Evolutionary conservation across 495 filamentous ascomycete species (phyloP).

Genomic region (Podospora conica): DNA sequence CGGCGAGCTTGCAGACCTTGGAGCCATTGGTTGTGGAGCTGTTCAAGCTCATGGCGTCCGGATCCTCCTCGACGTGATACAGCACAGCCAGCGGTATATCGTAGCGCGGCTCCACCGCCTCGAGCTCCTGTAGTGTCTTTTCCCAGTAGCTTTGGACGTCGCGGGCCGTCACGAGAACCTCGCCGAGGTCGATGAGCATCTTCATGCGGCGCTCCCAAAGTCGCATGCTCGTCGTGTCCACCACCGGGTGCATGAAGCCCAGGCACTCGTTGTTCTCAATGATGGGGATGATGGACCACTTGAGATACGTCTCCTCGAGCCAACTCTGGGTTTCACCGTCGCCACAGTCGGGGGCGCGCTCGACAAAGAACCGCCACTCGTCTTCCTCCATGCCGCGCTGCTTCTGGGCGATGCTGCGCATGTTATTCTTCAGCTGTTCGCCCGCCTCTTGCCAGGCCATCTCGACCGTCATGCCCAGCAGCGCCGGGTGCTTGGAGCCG

Average conservation of each 20-base stretch:
- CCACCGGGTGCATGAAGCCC: conserved; percentile 31
- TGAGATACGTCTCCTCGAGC: conserved; percentile 58
- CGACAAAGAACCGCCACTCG: conserved; percentile 39
- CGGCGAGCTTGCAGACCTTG: conserved; percentile 48
- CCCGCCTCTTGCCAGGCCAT: conserved; percentile 32
- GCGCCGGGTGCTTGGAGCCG: conserved; percentile 30
- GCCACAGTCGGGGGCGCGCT: conserved; percentile 31
- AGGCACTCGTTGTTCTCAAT: conserved; percentile 47
- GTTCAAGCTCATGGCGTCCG: conserved; percentile 36
- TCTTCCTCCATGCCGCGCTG: conserved; percentile 27
- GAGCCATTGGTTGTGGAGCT: conserved; percentile 30
- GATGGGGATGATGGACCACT: conserved; percentile 56
- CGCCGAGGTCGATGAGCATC: conserved; percentile 33
- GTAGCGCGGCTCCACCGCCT: conserved; percentile 29
- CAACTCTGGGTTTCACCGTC: conserved; percentile 29
- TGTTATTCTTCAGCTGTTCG: conserved; percentile 27
- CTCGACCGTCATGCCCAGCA: conserved; percentile 35
- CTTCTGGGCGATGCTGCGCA: conserved; percentile 22
- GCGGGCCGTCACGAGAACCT: conserved; percentile 26
- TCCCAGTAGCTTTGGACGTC: conserved; percentile 34
- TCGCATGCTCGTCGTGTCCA: conserved; percentile 30
- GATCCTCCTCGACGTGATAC: conserved; percentile 46
- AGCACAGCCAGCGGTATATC: conserved; percentile 55
- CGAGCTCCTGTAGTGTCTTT: conserved; percentile 25
- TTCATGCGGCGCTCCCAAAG: conserved; percentile 37